Percentiles rank a stretch among this genome's conserved stretches.
Evolutionary conservation across 768 basidiomycete genomes (phyloP).

Genomic region (Russula foetens): DNA sequence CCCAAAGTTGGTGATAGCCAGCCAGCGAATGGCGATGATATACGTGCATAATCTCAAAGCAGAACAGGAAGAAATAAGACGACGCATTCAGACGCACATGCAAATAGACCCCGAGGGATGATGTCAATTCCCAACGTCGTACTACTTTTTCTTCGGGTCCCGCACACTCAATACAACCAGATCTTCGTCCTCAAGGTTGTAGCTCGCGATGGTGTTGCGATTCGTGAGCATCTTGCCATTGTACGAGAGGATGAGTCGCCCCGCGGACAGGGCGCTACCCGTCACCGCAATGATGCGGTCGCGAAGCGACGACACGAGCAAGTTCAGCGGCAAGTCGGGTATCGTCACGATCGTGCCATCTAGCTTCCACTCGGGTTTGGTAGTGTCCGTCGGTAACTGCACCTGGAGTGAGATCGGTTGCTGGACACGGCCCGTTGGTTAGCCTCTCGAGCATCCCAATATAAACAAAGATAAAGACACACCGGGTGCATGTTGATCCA

Average conservation of each 20-base stretch:
- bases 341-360: slow-evolving; percentile 74
- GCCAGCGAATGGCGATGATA: neutral
- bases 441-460: neutral
- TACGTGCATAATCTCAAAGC: neutral
- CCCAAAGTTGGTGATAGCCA: neutral
- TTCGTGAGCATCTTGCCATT: slow-evolving; percentile 84
- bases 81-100: neutral
- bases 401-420: slow-evolving; percentile 82
- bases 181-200: slow-evolving; percentile 92
- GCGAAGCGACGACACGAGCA: slow-evolving; percentile 81
- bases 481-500: slow-evolving; percentile 89
- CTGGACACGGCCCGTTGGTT: slow-evolving; percentile 27
- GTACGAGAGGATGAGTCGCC: slow-evolving; percentile 73
- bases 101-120: neutral
- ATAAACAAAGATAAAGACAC: slow-evolving; percentile 24
- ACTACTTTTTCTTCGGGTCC: slow-evolving; percentile 61
- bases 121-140: neutral
- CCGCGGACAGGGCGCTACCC: slow-evolving; percentile 72
- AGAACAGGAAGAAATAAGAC: neutral
- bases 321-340: slow-evolving; percentile 73
- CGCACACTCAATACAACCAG: slow-evolving; percentile 67
- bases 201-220: slow-evolving; percentile 70
- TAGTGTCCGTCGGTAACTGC: slow-evolving; percentile 73
- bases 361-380: slow-evolving; percentile 90
- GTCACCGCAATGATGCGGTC: slow-evolving; percentile 79